phyloP scores from a whole-genome alignment of 1,284 basidiomycete genomes.

The Butyriboletus appendiculatus region DNA sequence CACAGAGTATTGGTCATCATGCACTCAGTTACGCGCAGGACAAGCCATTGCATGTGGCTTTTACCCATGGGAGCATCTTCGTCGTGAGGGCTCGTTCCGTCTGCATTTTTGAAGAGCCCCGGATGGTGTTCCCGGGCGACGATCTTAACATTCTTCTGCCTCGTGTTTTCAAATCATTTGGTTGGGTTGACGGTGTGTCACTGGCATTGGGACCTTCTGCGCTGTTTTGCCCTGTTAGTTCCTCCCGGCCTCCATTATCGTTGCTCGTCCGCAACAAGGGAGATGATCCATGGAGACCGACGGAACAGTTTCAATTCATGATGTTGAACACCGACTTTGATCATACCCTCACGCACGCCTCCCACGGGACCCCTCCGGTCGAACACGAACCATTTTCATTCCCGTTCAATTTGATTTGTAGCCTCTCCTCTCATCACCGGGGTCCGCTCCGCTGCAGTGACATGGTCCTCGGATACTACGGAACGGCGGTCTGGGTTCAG shows the following conservation, averaged over 20 bases:
- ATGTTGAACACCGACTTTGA: conserved; percentile 30
- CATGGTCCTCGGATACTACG: conserved; percentile 50
- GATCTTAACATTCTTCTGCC: conserved; percentile 34
- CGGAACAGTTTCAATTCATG: conserved; percentile 50
- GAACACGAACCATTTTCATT: conserved; percentile 43
- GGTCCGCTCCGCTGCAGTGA: conserved; percentile 54
- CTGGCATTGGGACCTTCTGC: conserved; percentile 34
- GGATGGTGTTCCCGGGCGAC: conserved; percentile 18
- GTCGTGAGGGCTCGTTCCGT: conserved; percentile 59
- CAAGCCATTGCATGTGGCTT: conserved; percentile 52
- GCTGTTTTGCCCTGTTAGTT: neutral
- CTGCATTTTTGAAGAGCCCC: conserved; percentile 51
- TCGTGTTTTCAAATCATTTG: conserved; percentile 51
- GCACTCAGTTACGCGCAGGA: conserved; percentile 34
- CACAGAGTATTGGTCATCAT: conserved; percentile 5
- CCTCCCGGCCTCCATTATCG: conserved; percentile 37
- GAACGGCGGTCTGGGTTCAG: conserved; percentile 61
- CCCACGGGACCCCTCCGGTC: conserved; percentile 1
- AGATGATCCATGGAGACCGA: conserved; percentile 56
- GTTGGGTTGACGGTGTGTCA: conserved; percentile 62
- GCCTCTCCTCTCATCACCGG: conserved; percentile 30
- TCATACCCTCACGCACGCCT: neutral
- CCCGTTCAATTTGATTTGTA: conserved; percentile 38
- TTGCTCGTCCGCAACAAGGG: conserved; percentile 56
- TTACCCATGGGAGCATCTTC: conserved; percentile 47